Base-by-base conservation (phyloP, 1,284 basidiomycete species). In the Blastosporella zonata region DNA sequence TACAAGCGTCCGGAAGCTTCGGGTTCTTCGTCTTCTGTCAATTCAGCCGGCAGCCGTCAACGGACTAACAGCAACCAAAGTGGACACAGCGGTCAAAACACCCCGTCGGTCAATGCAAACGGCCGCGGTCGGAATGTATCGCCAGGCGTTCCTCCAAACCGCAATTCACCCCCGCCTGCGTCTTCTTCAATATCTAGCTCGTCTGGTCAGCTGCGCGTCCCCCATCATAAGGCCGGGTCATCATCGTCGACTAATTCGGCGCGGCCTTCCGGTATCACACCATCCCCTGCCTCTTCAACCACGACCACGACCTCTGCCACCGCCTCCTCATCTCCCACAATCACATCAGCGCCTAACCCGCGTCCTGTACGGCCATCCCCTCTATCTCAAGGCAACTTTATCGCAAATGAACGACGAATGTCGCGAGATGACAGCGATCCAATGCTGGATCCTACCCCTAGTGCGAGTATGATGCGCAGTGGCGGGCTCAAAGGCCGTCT, bases 1-100 rank as follows among this genome's bases (percentile, higher is more conserved):
- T 89, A 90, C 62, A 82, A 78, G 23, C 82, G 87, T 48, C 74
- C 78, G 22, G 87, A 90, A 51, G 87, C 87, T 10, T 82, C 87
- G 8, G 82, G 79, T 36, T 88, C 87, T 1, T 79, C 82, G 17
- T 81, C 84, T 7, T 89, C 87, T 0, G 73, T 90, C 56, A 87
- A 83, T 61, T 90, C 87, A 6, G 75, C 77, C 15, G 71, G 71
- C 25, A 79, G 79, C 45, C 72, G 85, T 18, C 77, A 78, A 55
- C 73, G 85, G 39, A 86, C 84, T 13, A 80, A 78, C 66, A 85
- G 84, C 62, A 79, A 73, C 51, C 78, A 81, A 54, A 75, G 74
- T 60, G 64, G 61, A 10, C 70, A 75, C 27, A 73, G 71, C 53
- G 67, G 63, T 20, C 68, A 71, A 50, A 69, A 66, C 49, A 54